Percentiles rank a stretch among this genome's conserved stretches.
These are phyloP conservation scores for Tetragonia tetragonoides DNA, from an alignment of 148 eudicot species.

Conservation along the genomic window DNA sequence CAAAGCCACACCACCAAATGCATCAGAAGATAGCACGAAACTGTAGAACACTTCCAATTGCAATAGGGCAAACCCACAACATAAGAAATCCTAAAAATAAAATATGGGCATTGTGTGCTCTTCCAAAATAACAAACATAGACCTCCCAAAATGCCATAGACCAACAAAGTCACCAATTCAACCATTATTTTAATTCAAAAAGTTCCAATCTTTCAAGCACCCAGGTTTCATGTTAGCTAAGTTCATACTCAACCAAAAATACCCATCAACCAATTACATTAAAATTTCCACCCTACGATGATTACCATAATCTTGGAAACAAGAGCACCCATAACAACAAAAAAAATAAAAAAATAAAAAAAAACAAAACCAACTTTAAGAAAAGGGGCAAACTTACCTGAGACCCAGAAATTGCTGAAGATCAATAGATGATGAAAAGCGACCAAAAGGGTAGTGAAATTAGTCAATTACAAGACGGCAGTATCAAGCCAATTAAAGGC, in stretches of 20 bases:
- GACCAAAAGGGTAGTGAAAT: conserved; percentile 6
- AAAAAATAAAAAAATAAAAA: too few species aligned
- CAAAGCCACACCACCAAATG: background rate
- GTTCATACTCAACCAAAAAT: conserved; percentile 3
- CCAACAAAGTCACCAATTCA: background rate
- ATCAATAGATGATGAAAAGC: conserved; percentile 12
- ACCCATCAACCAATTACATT: conserved; percentile 10
- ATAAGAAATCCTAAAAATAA: background rate
- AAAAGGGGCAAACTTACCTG: conserved; percentile 28
- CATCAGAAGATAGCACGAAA: background rate
- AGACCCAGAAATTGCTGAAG: conserved; percentile 26
- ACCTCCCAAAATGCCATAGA: background rate
- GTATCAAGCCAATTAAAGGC: background rate
- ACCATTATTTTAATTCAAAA: conserved; percentile 5
- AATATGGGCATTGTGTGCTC: background rate
- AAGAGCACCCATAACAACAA: background rate
- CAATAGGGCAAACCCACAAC: background rate
- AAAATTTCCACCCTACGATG: background rate
- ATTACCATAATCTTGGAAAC: background rate
- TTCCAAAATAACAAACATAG: background rate
- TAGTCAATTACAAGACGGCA: conserved; percentile 11
- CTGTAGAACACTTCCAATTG: background rate
- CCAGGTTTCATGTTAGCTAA: background rate
- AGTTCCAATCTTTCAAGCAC: conserved; percentile 12
- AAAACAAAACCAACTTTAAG: background rate